These are phyloP conservation scores for Parathielavia hyrcaniae DNA, from an alignment of 495 filamentous ascomycete species.

Conservation along the genomic window DNA sequence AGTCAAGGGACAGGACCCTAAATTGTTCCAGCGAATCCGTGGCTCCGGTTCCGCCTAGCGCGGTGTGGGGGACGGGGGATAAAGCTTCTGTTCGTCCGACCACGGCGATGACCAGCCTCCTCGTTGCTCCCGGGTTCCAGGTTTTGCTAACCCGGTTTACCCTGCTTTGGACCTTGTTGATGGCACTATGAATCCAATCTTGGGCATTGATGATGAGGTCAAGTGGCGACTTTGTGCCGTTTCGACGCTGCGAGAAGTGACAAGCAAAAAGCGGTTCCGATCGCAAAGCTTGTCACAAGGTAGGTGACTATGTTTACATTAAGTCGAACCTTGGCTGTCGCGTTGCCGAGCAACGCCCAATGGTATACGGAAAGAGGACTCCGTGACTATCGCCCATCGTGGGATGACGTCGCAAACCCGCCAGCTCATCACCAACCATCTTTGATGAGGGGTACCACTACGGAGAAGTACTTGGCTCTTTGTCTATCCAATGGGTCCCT, in stretches of 20 bases:
- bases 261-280: background rate
- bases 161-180: background rate
- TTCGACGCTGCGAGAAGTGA: background rate
- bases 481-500: too few species aligned
- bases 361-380: too few species aligned
- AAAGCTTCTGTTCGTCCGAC: slow-evolving; percentile 10
- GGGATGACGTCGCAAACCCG: slow-evolving; percentile 7
- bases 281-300: background rate
- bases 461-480: background rate
- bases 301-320: background rate
- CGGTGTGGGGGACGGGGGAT: slow-evolving; percentile 11
- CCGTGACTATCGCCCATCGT: too few species aligned
- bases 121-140: background rate
- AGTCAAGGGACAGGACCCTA: slow-evolving; percentile 17
- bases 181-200: too few species aligned
- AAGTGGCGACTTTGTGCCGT: background rate
- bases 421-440: slow-evolving; percentile 10
- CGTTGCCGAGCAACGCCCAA: slow-evolving; percentile 20
- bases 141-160: background rate
- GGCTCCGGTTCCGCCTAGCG: slow-evolving; percentile 16
- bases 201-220: background rate
- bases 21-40: slow-evolving; percentile 24
- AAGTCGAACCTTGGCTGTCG: background rate
- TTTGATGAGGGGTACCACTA: background rate
- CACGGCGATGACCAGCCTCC: background rate